A percentile compares a stretch with the other conserved stretches of the same genome.
Conservation (phyloP, 2,329 filamentous ascomycete genomes). For the Chaetomiaceae sp. region DNA sequence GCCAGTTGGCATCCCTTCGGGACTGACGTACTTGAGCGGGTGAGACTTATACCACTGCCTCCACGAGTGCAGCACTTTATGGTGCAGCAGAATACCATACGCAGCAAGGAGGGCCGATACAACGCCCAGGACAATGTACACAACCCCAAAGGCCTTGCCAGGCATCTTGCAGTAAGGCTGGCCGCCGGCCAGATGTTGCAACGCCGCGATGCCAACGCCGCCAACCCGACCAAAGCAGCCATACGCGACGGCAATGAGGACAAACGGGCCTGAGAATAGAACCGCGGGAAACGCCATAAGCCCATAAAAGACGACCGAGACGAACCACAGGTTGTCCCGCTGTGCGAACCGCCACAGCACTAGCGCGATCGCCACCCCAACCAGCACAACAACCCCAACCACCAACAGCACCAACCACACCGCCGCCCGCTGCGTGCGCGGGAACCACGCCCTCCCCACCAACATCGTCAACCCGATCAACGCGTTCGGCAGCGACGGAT, state of each 20-base stretch:
- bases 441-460: neutral
- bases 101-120: conserved; percentile 1
- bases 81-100: neutral
- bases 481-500: neutral
- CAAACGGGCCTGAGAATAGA: neutral
- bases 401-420: neutral
- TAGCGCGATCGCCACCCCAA: neutral
- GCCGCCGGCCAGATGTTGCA: neutral
- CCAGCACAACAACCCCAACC: neutral
- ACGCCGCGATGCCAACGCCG: conserved; percentile 1
- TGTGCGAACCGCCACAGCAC: neutral
- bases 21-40: too few relatives aligned
- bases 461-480: neutral
- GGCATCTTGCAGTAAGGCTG: conserved; percentile 6
- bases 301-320: neutral
- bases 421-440: neutral
- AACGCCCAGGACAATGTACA: neutral
- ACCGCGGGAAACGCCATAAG: conserved; percentile 1
- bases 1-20: too few relatives aligned
- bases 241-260: neutral
- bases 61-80: neutral
- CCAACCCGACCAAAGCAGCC: neutral
- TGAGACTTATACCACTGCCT: conserved; percentile 1
- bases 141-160: neutral
- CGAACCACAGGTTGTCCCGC: neutral